phyloP scores from a whole-genome alignment of 2,329 filamentous ascomycete genomes.

The Alternaria arborescens region DNA sequence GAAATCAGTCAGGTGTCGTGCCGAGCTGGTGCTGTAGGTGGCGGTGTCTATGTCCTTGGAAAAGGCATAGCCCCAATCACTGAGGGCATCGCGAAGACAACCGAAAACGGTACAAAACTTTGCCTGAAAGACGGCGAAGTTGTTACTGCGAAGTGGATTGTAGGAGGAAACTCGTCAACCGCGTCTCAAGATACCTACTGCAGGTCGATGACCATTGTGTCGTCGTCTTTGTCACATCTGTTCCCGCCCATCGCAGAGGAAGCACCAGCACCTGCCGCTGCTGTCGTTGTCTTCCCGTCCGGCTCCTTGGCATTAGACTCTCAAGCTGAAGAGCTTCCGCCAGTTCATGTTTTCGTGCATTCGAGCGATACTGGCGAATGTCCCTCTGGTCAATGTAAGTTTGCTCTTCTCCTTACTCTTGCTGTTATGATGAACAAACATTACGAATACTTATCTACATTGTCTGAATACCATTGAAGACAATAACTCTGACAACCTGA shows the following conservation, averaged over 20 bases:
- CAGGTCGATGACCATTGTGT: constrained; percentile 73
- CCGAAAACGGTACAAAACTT: constrained; percentile 51
- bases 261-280: constrained; percentile 76
- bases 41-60: constrained; percentile 86
- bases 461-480: constrained; percentile 97
- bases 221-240: constrained; percentile 68
- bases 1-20: constrained; percentile 93
- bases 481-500: constrained; percentile 87
- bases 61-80: constrained; percentile 63
- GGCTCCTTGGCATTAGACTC: constrained; percentile 58
- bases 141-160: constrained; percentile 64
- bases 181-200: constrained; percentile 52
- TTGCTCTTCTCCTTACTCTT: constrained; percentile 17
- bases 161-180: constrained; percentile 53
- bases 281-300: constrained; percentile 72
- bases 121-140: constrained; percentile 66
- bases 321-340: constrained; percentile 40
- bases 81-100: constrained; percentile 7
- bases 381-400: constrained; percentile 88
- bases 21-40: constrained; percentile 88
- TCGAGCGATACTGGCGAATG: constrained; percentile 94
- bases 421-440: constrained; percentile 80
- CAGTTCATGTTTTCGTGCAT: constrained; percentile 73
- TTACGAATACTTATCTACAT: constrained; percentile 99
- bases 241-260: constrained; percentile 79